phyloP scores from a whole-genome alignment of 441 rosid species.

The Omphalea diandra region DNA sequence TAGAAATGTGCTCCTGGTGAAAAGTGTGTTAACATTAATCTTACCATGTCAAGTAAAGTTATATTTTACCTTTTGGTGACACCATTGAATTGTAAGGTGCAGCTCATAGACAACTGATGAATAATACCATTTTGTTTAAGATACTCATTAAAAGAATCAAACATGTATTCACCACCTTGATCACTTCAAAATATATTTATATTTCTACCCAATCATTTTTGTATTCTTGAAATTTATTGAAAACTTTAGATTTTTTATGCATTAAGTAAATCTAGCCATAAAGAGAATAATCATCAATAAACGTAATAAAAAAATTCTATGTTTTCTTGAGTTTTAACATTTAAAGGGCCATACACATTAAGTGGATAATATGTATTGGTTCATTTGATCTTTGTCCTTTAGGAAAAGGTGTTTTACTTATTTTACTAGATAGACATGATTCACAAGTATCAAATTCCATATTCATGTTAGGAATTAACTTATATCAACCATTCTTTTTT shows the following conservation, averaged over 20 bases:
- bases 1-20: not conserved
- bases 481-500: not conserved
- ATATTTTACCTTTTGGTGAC: not conserved
- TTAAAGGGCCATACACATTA: too few species aligned
- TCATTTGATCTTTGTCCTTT: too few species aligned
- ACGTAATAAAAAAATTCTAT: too few species aligned
- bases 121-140: not conserved
- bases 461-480: not conserved
- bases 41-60: too few species aligned
- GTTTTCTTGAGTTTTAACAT: too few species aligned
- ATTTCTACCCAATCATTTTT: not conserved
- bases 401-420: too few species aligned
- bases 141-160: not conserved
- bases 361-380: too few species aligned
- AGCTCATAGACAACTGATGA: not conserved
- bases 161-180: not conserved
- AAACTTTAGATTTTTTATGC: not conserved
- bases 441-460: not conserved
- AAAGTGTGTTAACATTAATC: not conserved
- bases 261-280: too few species aligned
- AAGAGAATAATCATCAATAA: too few species aligned
- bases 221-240: not conserved
- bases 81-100: not conserved
- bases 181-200: not conserved
- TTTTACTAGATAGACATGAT: too few species aligned